phyloP scores from a whole-genome alignment of 768 basidiomycete genomes.

The Nidularia sp. region DNA sequence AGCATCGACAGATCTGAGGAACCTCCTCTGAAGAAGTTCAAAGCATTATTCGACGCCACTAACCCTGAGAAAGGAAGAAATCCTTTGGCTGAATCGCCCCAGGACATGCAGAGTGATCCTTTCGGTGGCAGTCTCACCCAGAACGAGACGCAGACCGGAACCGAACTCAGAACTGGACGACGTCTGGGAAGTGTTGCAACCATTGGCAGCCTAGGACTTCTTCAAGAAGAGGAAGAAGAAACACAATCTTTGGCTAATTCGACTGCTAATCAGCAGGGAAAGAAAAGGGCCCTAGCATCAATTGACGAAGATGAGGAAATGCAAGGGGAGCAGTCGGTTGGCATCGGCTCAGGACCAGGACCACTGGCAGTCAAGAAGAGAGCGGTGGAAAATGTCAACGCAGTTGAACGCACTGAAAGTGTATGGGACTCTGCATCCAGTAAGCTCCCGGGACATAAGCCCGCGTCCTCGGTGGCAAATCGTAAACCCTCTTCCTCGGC shows the following conservation, averaged over 20 bases:
- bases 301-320: constrained; percentile 28
- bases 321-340: constrained; percentile 7
- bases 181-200: background rate
- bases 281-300: constrained; percentile 32
- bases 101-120: constrained; percentile 5
- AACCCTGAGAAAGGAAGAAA: constrained; percentile 33
- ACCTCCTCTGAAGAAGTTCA: constrained; percentile 67
- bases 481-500: background rate
- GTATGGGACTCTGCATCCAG: background rate
- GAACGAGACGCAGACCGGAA: constrained; percentile 29
- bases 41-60: constrained; percentile 64
- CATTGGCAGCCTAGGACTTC: constrained; percentile 18
- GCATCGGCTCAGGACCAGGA: background rate
- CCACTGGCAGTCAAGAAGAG: constrained; percentile 32
- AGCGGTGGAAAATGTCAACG: constrained; percentile 35
- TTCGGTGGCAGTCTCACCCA: constrained; percentile 12
- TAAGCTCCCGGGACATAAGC: background rate
- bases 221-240: constrained; percentile 59
- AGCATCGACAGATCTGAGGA: constrained; percentile 28
- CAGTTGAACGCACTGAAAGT: constrained; percentile 15
- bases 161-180: constrained; percentile 6
- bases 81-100: constrained; percentile 9
- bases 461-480: background rate
- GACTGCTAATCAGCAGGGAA: background rate
- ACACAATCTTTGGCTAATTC: constrained; percentile 7